These are phyloP conservation scores for Picea glauca DNA, from an alignment of 75 land plant genomes.

Conservation along the genomic window DNA sequence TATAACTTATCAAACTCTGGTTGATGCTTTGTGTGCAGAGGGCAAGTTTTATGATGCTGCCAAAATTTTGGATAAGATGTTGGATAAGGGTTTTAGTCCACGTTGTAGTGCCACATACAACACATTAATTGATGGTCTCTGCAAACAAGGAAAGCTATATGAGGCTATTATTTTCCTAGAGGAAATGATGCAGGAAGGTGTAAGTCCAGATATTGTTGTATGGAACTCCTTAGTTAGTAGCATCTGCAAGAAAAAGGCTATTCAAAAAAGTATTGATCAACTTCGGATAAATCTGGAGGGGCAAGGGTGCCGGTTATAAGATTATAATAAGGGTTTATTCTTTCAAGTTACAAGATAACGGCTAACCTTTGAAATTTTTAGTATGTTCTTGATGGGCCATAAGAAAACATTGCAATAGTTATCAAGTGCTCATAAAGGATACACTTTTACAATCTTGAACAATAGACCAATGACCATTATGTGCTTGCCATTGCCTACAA, in stretches of 20 bases:
- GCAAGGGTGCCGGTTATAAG: no score
- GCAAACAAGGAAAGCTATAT: constrained; percentile 37
- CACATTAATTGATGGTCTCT: constrained; percentile 49
- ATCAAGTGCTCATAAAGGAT: no score
- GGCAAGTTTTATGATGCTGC: constrained; percentile 41
- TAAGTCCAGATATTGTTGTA: constrained; percentile 26
- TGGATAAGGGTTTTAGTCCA: constrained; percentile 25
- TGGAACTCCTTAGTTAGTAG: constrained; percentile 39
- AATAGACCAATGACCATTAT: no score
- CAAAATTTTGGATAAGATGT: constrained; percentile 50
- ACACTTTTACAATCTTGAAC: no score
- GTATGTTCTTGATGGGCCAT: no score
- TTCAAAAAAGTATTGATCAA: no score
- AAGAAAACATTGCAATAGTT: no score
- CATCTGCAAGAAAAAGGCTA: not conserved
- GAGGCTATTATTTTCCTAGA: constrained; percentile 64
- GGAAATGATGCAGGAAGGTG: constrained; percentile 59
- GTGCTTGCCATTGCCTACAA: no score
- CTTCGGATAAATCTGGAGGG: no score
- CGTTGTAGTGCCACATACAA: constrained; percentile 14
- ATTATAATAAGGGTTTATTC: no score
- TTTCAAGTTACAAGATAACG: no score
- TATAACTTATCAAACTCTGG: constrained; percentile 40
- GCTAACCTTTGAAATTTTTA: no score
- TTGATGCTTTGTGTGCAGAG: constrained; percentile 52